A percentile compares a stretch with the other conserved stretches of the same genome.
These are phyloP conservation scores for Neurospora terricola DNA, from an alignment of 495 filamentous ascomycete species.

Conservation along the genomic window DNA sequence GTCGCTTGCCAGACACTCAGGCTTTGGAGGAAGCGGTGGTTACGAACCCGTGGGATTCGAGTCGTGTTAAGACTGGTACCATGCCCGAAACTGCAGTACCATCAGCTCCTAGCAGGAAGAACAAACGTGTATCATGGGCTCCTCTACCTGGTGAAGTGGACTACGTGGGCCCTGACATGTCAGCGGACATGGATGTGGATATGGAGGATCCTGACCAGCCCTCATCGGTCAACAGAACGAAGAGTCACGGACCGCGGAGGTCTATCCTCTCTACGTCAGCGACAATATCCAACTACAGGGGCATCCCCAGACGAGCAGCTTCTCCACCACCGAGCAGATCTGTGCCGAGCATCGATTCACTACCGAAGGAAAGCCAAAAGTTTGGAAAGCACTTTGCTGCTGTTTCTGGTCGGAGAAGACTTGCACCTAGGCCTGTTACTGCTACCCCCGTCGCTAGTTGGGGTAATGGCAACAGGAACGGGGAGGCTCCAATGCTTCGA, in stretches of 20 bases:
- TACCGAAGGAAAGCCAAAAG: conserved; percentile 10
- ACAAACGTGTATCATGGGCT: conserved; percentile 22
- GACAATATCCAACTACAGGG: background rate
- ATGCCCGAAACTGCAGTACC: background rate
- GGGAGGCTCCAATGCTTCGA: background rate
- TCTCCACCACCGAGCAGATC: conserved; percentile 17
- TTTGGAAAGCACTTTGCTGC: conserved; percentile 29
- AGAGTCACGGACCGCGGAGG: background rate
- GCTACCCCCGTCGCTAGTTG: background rate
- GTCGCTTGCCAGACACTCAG: conserved; percentile 16
- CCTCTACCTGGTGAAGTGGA: conserved; percentile 14
- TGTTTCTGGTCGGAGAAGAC: conserved; percentile 12
- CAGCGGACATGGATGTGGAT: background rate
- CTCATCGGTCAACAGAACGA: background rate
- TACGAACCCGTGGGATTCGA: conserved; percentile 18
- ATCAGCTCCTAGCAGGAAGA: conserved; percentile 1
- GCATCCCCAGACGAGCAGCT: background rate
- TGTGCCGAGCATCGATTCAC: background rate
- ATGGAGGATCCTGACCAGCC: background rate
- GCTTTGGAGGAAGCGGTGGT: conserved; percentile 13
- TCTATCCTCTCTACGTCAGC: background rate
- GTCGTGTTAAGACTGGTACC: background rate
- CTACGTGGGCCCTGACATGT: background rate
- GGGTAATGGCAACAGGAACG: background rate
- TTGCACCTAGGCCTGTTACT: background rate